phyloP scores from a whole-genome alignment of 1,139 yeast species.

The Chernovozyma sophiae-reginae region DNA sequence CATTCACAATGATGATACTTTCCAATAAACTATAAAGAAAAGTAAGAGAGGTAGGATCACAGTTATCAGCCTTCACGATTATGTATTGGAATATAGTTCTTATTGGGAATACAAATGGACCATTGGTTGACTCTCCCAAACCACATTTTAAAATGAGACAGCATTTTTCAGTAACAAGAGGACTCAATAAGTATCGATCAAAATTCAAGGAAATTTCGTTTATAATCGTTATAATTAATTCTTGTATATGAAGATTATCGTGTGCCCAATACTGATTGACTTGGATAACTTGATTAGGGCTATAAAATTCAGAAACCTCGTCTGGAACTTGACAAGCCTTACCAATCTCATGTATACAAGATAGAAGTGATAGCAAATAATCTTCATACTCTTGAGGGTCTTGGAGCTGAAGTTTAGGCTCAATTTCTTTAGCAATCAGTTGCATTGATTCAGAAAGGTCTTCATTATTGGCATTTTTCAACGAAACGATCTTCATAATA shows the following conservation, averaged over 20 bases:
- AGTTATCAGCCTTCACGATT: slow-evolving; percentile 29
- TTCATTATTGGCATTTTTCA: too few relatives aligned
- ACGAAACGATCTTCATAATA: slow-evolving; percentile 9
- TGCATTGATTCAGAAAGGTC: background rate
- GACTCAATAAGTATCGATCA: slow-evolving; percentile 27
- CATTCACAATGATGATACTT: slow-evolving; percentile 35
- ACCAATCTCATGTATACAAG: slow-evolving; percentile 64
- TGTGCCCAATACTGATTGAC: slow-evolving; percentile 32
- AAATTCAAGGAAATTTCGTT: slow-evolving; percentile 37
- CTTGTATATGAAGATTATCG: slow-evolving; percentile 43
- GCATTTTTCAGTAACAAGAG: slow-evolving; percentile 51
- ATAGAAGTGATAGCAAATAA: slow-evolving; percentile 51
- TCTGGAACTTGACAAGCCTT: slow-evolving; percentile 62
- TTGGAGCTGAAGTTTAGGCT: too few relatives aligned
- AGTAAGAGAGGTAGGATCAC: slow-evolving; percentile 31
- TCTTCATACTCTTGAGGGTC: slow-evolving; percentile 28
- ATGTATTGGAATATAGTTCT: slow-evolving; percentile 44
- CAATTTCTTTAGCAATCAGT: too few relatives aligned
- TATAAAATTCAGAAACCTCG: slow-evolving; percentile 42
- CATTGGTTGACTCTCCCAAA: slow-evolving; percentile 47
- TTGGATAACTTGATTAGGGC: slow-evolving; percentile 20
- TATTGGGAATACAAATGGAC: slow-evolving; percentile 55
- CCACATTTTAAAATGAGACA: slow-evolving; percentile 57
- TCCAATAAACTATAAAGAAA: slow-evolving; percentile 40
- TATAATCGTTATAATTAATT: slow-evolving; percentile 36